These are phyloP conservation scores for Ceratocystiopsis sp. DNA, from an alignment of 2,329 filamentous ascomycete species.

Conservation along the genomic window DNA sequence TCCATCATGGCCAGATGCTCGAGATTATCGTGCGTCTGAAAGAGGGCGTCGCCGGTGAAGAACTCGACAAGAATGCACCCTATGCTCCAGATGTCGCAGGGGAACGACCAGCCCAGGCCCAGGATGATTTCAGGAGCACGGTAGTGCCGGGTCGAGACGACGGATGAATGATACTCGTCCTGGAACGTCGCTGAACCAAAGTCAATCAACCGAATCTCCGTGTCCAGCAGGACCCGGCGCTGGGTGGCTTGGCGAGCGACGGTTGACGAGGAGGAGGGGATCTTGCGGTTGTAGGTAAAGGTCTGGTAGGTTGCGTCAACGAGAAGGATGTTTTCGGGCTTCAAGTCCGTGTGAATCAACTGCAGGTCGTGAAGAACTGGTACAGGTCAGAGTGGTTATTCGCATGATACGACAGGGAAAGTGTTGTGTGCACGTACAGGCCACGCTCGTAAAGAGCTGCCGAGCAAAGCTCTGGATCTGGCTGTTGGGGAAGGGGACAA, in stretches of 20 bases:
- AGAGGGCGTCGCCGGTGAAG: conserved; percentile 53
- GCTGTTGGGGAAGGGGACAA: conserved; percentile 94
- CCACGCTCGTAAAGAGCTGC: conserved; percentile 93
- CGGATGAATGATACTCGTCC: conserved; percentile 55
- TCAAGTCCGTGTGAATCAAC: conserved; percentile 77
- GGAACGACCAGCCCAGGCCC: conserved; percentile 53
- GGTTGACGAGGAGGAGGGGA: conserved; percentile 47
- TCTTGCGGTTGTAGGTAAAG: conserved; percentile 53
- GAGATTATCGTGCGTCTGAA: conserved; percentile 56
- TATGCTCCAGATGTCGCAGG: conserved; percentile 60
- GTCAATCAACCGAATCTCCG: conserved; percentile 53
- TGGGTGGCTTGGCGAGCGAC: conserved; percentile 44
- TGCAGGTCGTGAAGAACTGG: conserved; percentile 90
- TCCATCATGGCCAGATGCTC: conserved; percentile 67
- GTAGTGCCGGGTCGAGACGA: conserved; percentile 54
- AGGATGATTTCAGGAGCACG: conserved; percentile 55
- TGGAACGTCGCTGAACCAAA: conserved; percentile 59
- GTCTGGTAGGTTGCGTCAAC: conserved; percentile 50
- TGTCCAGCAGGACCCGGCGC: conserved; percentile 47
- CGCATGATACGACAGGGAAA: neutral
- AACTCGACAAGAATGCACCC: conserved; percentile 58
- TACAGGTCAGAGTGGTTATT: neutral
- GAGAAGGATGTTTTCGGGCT: conserved; percentile 54
- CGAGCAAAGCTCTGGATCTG: conserved; percentile 96
- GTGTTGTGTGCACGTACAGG: conserved; percentile 46